Conservation (phyloP, 2,329 filamentous ascomycete genomes). For the Rachicladosporium sp. region DNA sequence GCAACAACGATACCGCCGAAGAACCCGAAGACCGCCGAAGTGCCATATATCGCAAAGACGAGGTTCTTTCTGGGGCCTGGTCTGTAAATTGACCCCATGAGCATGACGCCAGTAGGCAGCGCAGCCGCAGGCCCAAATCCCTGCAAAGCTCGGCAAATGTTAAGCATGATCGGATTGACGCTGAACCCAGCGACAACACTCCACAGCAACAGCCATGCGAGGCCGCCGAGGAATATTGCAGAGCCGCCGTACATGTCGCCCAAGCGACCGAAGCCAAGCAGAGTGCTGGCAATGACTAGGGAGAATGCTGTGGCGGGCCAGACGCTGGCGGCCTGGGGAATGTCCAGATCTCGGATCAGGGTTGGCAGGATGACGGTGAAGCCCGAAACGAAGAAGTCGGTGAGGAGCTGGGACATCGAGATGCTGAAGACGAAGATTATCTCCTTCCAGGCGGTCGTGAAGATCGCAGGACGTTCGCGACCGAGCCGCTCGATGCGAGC, state of each 20-base stretch:
- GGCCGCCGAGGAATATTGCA: constrained; percentile 44
- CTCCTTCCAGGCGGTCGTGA: constrained; percentile 42
- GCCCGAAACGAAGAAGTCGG: constrained; percentile 64
- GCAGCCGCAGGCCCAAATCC: constrained; percentile 21
- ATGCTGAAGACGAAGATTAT: constrained; percentile 46
- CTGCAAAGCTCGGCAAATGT: constrained; percentile 20
- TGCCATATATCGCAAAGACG: constrained; percentile 31
- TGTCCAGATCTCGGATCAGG: constrained; percentile 47
- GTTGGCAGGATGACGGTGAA: constrained; percentile 58
- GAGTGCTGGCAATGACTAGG: constrained; percentile 33
- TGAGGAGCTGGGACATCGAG: constrained; percentile 15
- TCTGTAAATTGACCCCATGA: constrained; percentile 19
- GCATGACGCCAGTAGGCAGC: constrained; percentile 17
- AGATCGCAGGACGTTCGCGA: constrained; percentile 45
- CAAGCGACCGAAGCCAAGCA: constrained; percentile 32
- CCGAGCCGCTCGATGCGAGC: constrained; percentile 44
- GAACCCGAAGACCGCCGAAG: constrained; percentile 43
- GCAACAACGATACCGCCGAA: constrained; percentile 52
- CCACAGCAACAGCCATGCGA: constrained; percentile 30
- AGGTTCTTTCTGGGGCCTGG: constrained; percentile 22
- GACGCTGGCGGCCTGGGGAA: constrained; percentile 50
- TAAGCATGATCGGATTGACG: constrained; percentile 19
- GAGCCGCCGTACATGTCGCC: constrained; percentile 50
- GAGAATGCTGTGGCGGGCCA: constrained; percentile 41
- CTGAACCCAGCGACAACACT: constrained; percentile 18